Base-by-base conservation (phyloP, 345 rosid species). In the Durio zibethinus region DNA sequence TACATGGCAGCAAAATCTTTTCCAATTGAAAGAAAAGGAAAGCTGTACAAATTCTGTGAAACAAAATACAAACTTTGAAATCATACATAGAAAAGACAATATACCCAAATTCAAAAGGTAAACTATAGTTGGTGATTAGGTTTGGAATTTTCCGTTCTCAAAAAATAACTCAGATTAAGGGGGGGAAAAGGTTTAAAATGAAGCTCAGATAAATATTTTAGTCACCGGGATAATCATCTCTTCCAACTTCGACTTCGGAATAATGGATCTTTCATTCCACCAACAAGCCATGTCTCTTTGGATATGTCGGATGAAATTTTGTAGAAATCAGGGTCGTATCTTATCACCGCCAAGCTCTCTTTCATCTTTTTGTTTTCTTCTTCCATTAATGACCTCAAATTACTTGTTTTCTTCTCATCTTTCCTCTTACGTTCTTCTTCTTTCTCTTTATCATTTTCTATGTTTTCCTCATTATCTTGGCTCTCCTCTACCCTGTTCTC, bases 251-350 rank as follows among this genome's bases (percentile, higher is more conserved):
- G 85, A 82, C 97, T 89, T 75, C 90, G 90, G 68, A 88, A 84
- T 42, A 91, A 73, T 42, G 81, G 82, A 82, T 91, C 93, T 76
- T 48, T 87, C 33, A 78, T 80, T 67, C 90, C 94, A 57, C 90
- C 92, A 47, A 88, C 90, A 80, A 94, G 81, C 98, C 98, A 92
- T 77, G 97, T 94, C 73, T 94, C 97, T 72, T 87, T 84, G 1
- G 90, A 94, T 12, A 92, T 84, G 18, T 94, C 98, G 56, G 91
- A 25, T 68, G 96, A 90, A 59, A 91, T 81, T 73, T 81, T 85
- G 86, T 87, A 83, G 80, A 82, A 91, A 36, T 90, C 92, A 2
- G 89, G 80, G 77, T 90, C 93, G 78, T 87, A 86, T 80, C 74
- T 81, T 93, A 83, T 88, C 77, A 85, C 79, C 5, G 84, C 84